A percentile compares a stretch with the other conserved stretches of the same genome.
Conservation (phyloP, 2,329 filamentous ascomycete species). For the Calonectria ilicicola region DNA sequence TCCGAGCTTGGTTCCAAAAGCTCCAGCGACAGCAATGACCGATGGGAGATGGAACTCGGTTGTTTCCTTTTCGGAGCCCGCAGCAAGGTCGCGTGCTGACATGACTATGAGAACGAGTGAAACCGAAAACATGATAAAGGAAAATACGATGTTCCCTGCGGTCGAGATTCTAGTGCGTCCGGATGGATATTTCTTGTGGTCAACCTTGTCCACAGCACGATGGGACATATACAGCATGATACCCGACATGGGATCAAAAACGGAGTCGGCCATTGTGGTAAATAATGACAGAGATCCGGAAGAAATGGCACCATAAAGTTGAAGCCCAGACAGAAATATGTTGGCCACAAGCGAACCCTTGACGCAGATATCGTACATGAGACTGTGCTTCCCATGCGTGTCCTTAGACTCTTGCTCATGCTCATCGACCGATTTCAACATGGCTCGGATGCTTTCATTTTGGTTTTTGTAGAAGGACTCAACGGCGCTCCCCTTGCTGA, state of each 20-base stretch:
- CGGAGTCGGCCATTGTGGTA: conserved; percentile 8
- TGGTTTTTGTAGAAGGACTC: conserved; percentile 7
- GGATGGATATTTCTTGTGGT: neutral
- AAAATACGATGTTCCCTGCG: conserved; percentile 6
- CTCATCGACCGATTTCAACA: conserved; percentile 11
- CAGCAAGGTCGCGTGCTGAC: conserved; percentile 1
- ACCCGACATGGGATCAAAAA: conserved; percentile 11
- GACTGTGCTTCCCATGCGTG: neutral
- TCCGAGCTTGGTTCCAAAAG: neutral
- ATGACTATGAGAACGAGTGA: conserved; percentile 9
- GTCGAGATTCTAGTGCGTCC: neutral
- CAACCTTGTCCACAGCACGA: neutral
- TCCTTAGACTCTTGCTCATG: conserved; percentile 5
- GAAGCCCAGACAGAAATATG: neutral
- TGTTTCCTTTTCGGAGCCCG: neutral
- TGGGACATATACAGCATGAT: conserved; percentile 13
- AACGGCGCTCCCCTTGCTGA: neutral
- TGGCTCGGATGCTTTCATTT: conserved; percentile 7
- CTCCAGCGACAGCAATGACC: neutral
- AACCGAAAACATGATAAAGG: conserved; percentile 9
- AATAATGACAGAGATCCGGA: conserved; percentile 7
- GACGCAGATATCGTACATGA: conserved; percentile 2
- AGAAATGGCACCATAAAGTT: neutral
- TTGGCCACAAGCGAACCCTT: conserved; percentile 4
- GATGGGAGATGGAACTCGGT: neutral